Percentiles rank a stretch among this genome's conserved stretches.
phyloP scores from a whole-genome alignment of 78 protist species.

The Guillardia theta region DNA sequence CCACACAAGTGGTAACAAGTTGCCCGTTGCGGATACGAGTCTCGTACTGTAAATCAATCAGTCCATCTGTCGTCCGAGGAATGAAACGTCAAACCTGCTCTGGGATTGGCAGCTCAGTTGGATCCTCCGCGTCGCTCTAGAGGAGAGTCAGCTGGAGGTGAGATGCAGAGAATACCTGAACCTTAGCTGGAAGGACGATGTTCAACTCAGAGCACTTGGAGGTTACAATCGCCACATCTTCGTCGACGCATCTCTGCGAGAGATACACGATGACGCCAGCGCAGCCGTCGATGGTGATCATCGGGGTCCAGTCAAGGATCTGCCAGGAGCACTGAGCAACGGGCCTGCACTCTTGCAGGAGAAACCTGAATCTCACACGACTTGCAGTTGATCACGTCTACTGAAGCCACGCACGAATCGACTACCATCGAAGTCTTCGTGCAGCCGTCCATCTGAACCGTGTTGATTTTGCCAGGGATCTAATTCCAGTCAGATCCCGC shows the following conservation, averaged over 20 bases:
- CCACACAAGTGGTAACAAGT: conserved; percentile 26
- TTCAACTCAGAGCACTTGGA: conserved; percentile 89
- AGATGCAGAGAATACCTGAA: neutral
- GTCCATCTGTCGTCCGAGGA: too few relatives aligned
- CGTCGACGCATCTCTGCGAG: conserved; percentile 25
- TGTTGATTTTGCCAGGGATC: neutral
- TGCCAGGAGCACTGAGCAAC: too few relatives aligned
- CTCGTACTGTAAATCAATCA: too few relatives aligned
- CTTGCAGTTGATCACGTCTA: conserved; percentile 33
- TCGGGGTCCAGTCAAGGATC: neutral
- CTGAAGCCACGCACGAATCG: conserved; percentile 21
- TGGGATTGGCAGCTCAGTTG: conserved; percentile 71
- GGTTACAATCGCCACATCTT: conserved; percentile 56
- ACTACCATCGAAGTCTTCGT: neutral
- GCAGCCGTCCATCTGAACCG: conserved; percentile 42
- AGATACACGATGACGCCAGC: conserved; percentile 19
- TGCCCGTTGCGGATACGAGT: neutral
- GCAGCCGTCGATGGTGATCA: conserved; percentile 42
- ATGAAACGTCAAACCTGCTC: too few relatives aligned
- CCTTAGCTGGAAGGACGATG: conserved; percentile 57
- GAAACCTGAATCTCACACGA: neutral
- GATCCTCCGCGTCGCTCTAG: conserved; percentile 38
- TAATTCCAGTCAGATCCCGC: too few relatives aligned
- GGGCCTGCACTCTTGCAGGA: too few relatives aligned
- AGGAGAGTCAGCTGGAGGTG: neutral